Conservation (phyloP, 768 basidiomycete species). For the Rubroboletus satanas region DNA sequence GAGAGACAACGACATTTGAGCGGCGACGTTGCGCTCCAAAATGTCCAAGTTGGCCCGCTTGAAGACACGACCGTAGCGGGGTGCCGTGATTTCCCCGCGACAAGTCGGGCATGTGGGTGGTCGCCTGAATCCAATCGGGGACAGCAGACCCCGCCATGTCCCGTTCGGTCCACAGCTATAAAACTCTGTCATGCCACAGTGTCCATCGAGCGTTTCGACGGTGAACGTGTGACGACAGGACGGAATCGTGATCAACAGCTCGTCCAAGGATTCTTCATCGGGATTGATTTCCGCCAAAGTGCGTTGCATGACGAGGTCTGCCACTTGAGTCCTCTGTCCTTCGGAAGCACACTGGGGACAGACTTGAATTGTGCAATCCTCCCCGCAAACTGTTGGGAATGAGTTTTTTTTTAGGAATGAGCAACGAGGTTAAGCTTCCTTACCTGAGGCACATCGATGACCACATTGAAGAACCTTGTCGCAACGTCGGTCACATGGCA, state of each 20-base stretch:
- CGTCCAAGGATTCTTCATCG: slow-evolving; percentile 39
- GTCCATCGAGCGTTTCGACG: slow-evolving; percentile 66
- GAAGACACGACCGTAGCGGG: slow-evolving; percentile 56
- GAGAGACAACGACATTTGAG: slow-evolving; percentile 47
- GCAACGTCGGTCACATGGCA: slow-evolving; percentile 62
- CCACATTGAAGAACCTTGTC: slow-evolving; percentile 49
- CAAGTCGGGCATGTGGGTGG: slow-evolving; percentile 64
- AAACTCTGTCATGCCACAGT: slow-evolving; percentile 47
- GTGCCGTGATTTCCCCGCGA: slow-evolving; percentile 50
- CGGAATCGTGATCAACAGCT: slow-evolving; percentile 57
- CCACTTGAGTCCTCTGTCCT: slow-evolving; percentile 39
- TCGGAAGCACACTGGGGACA: slow-evolving; percentile 50
- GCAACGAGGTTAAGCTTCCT: slow-evolving; percentile 4
- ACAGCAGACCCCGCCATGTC: slow-evolving; percentile 41
- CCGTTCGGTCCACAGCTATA: slow-evolving; percentile 39
- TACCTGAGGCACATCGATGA: slow-evolving; percentile 66
- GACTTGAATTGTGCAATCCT: slow-evolving; percentile 51
- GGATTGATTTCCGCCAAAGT: slow-evolving; percentile 47
- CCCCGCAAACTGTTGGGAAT: slow-evolving; percentile 55
- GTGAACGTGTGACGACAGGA: slow-evolving; percentile 65
- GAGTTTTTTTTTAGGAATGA: neutral
- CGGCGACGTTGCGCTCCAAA: slow-evolving; percentile 58
- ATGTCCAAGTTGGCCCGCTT: slow-evolving; percentile 66
- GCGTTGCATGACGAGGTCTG: slow-evolving; percentile 56
- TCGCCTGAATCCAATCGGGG: slow-evolving; percentile 37